Evolutionary conservation across 1,139 yeast species (phyloP).

Genomic region (Yamadazyma kanchanaburiensis): DNA sequence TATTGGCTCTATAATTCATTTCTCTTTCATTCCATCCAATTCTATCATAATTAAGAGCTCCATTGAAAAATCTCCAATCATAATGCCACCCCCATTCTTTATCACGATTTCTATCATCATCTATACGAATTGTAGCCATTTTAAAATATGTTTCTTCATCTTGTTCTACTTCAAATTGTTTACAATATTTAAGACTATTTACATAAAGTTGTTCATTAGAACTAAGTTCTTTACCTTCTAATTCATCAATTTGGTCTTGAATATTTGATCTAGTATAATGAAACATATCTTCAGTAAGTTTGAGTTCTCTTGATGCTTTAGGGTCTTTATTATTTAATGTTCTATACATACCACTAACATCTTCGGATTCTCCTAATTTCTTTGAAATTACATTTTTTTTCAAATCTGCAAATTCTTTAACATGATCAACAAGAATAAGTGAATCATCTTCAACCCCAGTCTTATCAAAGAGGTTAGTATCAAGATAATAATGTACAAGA

Average conservation of each 20-base stretch:
- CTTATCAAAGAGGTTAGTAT: slow-evolving; percentile 8
- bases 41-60: slow-evolving; percentile 27
- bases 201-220: slow-evolving; percentile 21
- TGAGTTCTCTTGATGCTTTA: slow-evolving; percentile 15
- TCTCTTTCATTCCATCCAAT: slow-evolving; percentile 26
- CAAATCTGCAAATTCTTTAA: slow-evolving; percentile 17
- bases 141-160: slow-evolving; percentile 32
- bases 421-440: slow-evolving; percentile 17
- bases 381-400: slow-evolving; percentile 17
- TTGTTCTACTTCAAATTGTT: slow-evolving; percentile 12
- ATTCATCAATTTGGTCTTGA: slow-evolving; percentile 16
- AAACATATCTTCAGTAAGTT: slow-evolving; percentile 19
- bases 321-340: slow-evolving; percentile 14
- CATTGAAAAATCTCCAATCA: slow-evolving; percentile 40
- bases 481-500: slow-evolving; percentile 19
- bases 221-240: slow-evolving; percentile 14
- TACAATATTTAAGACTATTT: slow-evolving; percentile 21
- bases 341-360: slow-evolving; percentile 22
- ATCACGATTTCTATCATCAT: slow-evolving; percentile 21
- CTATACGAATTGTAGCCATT: slow-evolving; percentile 26
- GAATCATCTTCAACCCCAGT: slow-evolving; percentile 12
- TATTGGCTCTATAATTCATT: slow-evolving; percentile 20
- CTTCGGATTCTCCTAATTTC: slow-evolving; percentile 18
- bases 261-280: slow-evolving; percentile 17
- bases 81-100: slow-evolving; percentile 38